Conservation (phyloP, 495 filamentous ascomycete genomes). For the Penicillium alfredii region DNA sequence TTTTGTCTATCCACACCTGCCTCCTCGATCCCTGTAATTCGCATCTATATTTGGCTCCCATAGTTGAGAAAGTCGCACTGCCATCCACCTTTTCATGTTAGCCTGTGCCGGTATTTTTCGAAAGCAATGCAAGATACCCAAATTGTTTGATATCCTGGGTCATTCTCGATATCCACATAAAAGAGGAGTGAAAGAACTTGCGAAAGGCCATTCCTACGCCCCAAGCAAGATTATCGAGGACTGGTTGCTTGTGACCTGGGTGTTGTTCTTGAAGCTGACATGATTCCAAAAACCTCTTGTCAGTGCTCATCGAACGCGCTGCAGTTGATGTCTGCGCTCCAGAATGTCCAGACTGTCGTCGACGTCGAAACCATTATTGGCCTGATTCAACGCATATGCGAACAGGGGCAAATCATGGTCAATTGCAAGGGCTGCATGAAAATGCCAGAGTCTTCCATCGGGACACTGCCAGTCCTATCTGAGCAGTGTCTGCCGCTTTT, state of each 20-base stretch:
- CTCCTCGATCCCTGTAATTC: too few species aligned
- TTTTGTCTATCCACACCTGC: too few species aligned
- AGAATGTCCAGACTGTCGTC: conserved; percentile 22
- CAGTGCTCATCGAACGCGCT: conserved; percentile 20
- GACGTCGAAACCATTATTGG: conserved; percentile 25
- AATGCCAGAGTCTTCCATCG: conserved; percentile 15
- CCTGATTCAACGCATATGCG: conserved; percentile 22
- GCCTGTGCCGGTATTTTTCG: background rate
- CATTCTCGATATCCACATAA: too few species aligned
- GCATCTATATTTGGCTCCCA: background rate
- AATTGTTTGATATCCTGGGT: too few species aligned
- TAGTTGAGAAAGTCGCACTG: background rate
- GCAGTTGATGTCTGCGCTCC: conserved; percentile 24
- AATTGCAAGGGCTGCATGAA: conserved; percentile 23
- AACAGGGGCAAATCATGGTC: conserved; percentile 21
- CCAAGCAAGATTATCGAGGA: too few species aligned
- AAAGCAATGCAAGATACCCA: background rate
- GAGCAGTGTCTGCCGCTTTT: conserved; percentile 28
- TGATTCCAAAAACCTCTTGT: conserved; percentile 16
- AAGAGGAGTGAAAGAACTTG: too few species aligned
- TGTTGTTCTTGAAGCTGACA: background rate
- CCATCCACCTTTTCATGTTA: too few species aligned
- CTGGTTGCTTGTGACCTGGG: too few species aligned
- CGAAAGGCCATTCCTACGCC: too few species aligned
- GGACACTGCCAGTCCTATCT: conserved; percentile 18